Conservation (phyloP, 164 flowering plant species). For the grape (Vitis vinifera) region DNA sequence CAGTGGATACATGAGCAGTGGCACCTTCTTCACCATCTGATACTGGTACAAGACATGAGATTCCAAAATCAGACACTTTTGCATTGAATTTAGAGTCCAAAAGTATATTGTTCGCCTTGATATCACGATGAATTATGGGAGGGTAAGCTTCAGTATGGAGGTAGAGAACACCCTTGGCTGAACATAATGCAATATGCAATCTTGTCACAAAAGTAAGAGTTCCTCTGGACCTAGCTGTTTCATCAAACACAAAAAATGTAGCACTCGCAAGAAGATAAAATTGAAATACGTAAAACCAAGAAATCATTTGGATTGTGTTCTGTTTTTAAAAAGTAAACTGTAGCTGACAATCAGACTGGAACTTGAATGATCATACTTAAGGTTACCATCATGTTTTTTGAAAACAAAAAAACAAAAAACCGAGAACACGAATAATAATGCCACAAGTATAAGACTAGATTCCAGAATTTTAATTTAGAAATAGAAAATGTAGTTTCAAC, state of each 20-base stretch:
- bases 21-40: conserved; percentile 22
- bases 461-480: too few species aligned
- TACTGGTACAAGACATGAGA: conserved; percentile 34
- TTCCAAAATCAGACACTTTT: conserved; percentile 44
- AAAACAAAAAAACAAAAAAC: too few species aligned
- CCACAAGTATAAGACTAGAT: too few species aligned
- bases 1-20: conserved; percentile 30
- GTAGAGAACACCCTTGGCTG: conserved; percentile 42
- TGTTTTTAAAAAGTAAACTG: too few species aligned
- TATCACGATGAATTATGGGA: conserved; percentile 43
- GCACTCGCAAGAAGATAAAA: background rate
- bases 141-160: conserved; percentile 47
- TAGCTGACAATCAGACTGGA: too few species aligned
- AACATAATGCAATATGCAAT: conserved; percentile 32
- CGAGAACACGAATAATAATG: too few species aligned
- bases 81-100: conserved; percentile 37
- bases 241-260: background rate
- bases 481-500: too few species aligned
- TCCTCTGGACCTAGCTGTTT: conserved; percentile 26
- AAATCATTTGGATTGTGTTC: too few species aligned
- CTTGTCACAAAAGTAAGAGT: conserved; percentile 26
- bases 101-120: conserved; percentile 46
- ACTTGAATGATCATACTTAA: too few species aligned
- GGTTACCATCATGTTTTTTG: too few species aligned
- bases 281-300: too few species aligned